phyloP scores from a whole-genome alignment of 2,329 filamentous ascomycete genomes.

The Septoria petroselini region DNA sequence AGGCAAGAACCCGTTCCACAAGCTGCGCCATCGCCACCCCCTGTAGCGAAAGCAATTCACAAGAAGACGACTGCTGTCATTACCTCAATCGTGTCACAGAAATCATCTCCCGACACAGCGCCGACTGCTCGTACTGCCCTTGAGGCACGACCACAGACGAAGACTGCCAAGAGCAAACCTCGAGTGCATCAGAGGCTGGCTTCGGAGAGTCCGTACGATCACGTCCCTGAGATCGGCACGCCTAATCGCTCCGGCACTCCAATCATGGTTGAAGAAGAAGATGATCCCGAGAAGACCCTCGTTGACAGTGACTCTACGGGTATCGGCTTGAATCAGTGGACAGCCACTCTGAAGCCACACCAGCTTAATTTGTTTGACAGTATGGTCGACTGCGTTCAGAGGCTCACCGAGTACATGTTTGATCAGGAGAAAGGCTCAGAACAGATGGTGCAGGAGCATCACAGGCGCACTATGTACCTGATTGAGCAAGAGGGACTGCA shows the following conservation, averaged over 20 bases:
- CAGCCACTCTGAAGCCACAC: slow-evolving; percentile 39
- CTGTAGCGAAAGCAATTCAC: no score
- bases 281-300: slow-evolving; percentile 16
- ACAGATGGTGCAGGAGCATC: slow-evolving; percentile 46
- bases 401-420: slow-evolving; percentile 46
- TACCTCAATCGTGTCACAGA: no score
- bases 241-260: background rate
- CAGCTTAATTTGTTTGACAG: slow-evolving; percentile 42
- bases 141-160: no score
- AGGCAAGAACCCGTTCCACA: no score
- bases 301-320: background rate
- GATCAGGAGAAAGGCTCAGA: slow-evolving; percentile 47
- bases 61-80: no score
- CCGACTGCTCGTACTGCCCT: no score
- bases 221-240: no score
- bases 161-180: no score
- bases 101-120: no score
- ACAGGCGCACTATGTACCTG: slow-evolving; percentile 43
- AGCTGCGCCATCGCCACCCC: no score
- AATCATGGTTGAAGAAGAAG: background rate
- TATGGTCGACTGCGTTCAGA: slow-evolving; percentile 43
- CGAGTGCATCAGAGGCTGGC: no score
- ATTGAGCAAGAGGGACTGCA: slow-evolving; percentile 43
- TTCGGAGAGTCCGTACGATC: no score
- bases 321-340: slow-evolving; percentile 39